Evolutionary conservation across 345 rosid genomes (phyloP).

Genomic region (Populus deltoides): DNA sequence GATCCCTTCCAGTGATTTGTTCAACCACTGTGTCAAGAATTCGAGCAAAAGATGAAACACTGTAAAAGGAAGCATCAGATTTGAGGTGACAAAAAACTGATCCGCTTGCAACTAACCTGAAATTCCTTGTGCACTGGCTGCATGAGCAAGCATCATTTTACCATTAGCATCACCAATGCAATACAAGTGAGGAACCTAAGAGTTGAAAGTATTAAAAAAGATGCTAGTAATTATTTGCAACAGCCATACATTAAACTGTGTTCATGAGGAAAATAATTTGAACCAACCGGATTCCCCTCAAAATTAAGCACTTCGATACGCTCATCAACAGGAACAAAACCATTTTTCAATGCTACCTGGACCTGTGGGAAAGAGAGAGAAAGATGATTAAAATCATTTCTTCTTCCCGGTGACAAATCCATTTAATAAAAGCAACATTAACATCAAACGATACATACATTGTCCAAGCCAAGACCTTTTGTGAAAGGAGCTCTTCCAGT

Average conservation of each 20-base stretch:
- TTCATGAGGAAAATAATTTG: background rate
- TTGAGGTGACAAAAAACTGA: background rate
- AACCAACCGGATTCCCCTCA: slow-evolving; percentile 67
- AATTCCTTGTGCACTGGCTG: slow-evolving; percentile 99
- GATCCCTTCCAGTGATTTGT: slow-evolving; percentile 89
- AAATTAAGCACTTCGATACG: slow-evolving; percentile 84
- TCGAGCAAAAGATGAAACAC: slow-evolving; percentile 15
- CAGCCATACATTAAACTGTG: background rate
- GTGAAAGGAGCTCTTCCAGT: slow-evolving; percentile 99
- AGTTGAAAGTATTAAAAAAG: slow-evolving; percentile 8
- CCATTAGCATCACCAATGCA: slow-evolving; percentile 98
- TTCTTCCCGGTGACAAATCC: background rate
- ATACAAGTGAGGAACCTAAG: slow-evolving; percentile 79
- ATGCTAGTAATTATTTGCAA: slow-evolving; percentile 7
- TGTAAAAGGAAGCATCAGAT: background rate
- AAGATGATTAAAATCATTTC: background rate
- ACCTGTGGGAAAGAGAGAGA: slow-evolving; percentile 41
- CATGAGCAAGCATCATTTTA: slow-evolving; percentile 99
- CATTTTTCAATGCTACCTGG: slow-evolving; percentile 81
- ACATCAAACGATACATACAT: slow-evolving; percentile 43
- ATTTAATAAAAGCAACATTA: background rate
- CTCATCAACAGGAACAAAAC: slow-evolving; percentile 91
- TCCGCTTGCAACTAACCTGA: slow-evolving; percentile 50
- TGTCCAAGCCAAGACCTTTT: slow-evolving; percentile 92
- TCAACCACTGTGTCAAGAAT: slow-evolving; percentile 67